Evolutionary conservation across 2,329 filamentous ascomycete species (phyloP).

Genomic region (Tolypocladium amazonense): DNA sequence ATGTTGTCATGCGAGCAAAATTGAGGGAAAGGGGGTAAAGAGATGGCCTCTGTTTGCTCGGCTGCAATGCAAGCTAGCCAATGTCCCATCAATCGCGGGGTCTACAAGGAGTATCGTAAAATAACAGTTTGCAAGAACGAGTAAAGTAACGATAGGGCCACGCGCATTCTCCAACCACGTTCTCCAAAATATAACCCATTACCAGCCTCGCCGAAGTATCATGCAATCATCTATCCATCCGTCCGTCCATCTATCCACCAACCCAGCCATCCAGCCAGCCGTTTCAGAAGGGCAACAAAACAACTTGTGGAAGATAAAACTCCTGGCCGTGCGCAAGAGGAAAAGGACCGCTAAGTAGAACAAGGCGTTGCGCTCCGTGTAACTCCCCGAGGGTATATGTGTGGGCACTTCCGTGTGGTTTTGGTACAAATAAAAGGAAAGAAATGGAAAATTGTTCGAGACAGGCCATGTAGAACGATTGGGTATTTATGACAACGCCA

Average conservation of each 20-base stretch:
- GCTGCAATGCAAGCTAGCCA: neutral
- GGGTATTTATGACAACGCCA: neutral
- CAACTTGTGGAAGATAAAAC: neutral
- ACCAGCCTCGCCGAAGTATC: neutral
- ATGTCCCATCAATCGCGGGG: neutral
- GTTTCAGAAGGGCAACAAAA: neutral
- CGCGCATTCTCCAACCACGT: neutral
- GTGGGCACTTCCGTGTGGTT: neutral
- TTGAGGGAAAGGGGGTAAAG: neutral
- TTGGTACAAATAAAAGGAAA: neutral
- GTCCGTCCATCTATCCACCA: neutral
- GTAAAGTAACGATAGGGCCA: no score
- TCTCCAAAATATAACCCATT: neutral
- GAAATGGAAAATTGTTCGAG: neutral
- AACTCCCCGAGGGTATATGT: neutral
- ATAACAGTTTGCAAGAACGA: neutral
- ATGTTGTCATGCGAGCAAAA: neutral
- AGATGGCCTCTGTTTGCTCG: neutral
- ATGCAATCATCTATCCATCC: neutral
- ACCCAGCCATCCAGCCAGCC: neutral
- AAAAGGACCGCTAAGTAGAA: neutral
- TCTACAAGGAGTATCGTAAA: neutral
- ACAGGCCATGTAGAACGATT: neutral
- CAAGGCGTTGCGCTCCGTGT: neutral
- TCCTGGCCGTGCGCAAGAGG: neutral